Evolutionary conservation across 2,329 filamentous ascomycete genomes (phyloP), one percentile per base, ranked within the genome.

Genomic region (Fusarium sp.): DNA sequence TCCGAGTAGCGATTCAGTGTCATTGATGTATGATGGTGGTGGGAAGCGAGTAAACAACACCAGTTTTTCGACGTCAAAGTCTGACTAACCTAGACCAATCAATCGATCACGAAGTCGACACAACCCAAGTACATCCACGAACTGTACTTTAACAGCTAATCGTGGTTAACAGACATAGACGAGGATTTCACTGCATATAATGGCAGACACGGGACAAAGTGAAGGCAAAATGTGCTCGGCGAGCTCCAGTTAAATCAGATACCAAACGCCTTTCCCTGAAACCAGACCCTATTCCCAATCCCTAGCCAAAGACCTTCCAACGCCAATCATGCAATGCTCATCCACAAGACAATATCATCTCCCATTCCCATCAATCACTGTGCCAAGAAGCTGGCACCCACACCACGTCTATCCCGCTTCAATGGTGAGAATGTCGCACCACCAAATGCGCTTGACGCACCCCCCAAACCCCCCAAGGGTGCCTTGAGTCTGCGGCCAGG

Each of bases 391-490:
- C 90, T 92, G 64, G 90, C 90, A 69, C 87, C 86, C 5, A 89
- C 87, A 35, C 90, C 90, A 70, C 91, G 89, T 67, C 89, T 88
- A 60, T 94, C 91, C 79, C 89, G 89, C 84, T 95, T 95, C 68
- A 95, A 83, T 9, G 93, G 93, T 20, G 93, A 95, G 80, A 95
- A 95, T 5, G 86, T 79, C 20, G 83, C 84, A 14, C 85, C 85
- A 14, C 86, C 78, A 61, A 92, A 89, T 0, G 83, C 88, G 78
- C 83, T 86, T 50, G 84, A 81, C n/a, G 80, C 80, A 35, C 82
- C 81, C 43, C 78, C 83, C 54, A 87, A 81, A 33, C 82, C 81
- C 43, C 78, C 83, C 52, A 87, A 81, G 2, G 82, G 83, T 29
- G 82, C 81, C 73, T 85, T 84, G 62, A 79, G 37, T 72, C 72